Evolutionary conservation across 495 filamentous ascomycete genomes (phyloP), one percentile per base, ranked within the genome.

Genomic region (Aspergillus biplanus): DNA sequence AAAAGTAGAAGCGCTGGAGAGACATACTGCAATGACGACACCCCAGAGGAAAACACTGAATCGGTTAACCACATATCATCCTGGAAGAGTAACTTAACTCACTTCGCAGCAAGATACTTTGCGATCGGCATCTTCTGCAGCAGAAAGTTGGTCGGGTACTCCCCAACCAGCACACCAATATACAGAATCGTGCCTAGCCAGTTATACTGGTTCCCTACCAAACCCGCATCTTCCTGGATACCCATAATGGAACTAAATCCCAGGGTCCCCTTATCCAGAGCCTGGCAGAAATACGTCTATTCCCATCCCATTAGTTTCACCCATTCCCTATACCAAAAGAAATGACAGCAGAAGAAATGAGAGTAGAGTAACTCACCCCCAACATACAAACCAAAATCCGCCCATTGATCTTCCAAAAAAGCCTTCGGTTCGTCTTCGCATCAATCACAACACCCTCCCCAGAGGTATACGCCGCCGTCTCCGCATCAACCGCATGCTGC

Each of bases 71-170:
- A 11, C 16, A 58, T 31, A 11, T 11, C 32, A 31, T 52, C 12
- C 9, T 31, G 3, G 3, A 11, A 21, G 5, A 16, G 5, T 9
- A 15, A 6, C 0, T n/a, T 12, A 5, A 52, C 57, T 35, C 46
- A 59, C 57, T 59, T 64, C 15, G 16, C 63, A 7, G 77, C 73
- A 12, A 73, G 64, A 50, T 72, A 77, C 57, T 81, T 82, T 1
- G 75, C 83, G 5, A 85, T 61, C 6, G 82, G 82, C 33, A 85
- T 65, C 6, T 73, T 66, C 39, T 84, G 81, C 0, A 86, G 69
- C 3, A 85, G 69, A 1, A 77, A 69, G 35, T 75, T 82, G 7
- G 77, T 75, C 4, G 82, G 75, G 56, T 78, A 82, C 52, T 85
- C 83, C 60, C 62, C 70, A 9, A 52, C 77, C 32, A 84, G 65